Evolutionary conservation across 2,329 filamentous ascomycete species (phyloP).

Genomic region (Dryadomyces quercivorus): DNA sequence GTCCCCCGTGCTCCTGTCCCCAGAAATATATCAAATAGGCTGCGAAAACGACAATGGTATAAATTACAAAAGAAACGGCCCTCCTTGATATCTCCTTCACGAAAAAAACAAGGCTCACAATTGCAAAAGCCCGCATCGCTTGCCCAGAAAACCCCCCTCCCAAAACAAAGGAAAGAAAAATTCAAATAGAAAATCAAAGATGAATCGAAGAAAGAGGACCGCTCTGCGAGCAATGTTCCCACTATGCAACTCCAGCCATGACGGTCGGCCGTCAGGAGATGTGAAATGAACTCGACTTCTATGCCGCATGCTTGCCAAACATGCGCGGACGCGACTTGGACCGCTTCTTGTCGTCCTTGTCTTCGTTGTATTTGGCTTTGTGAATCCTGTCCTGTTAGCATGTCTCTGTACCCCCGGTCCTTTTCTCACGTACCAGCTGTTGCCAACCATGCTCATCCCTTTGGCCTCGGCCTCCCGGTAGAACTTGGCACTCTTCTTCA

Average conservation of each 20-base stretch:
- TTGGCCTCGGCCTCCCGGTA: conserved; percentile 86
- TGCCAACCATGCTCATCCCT: conserved; percentile 95
- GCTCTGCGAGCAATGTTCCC: neutral
- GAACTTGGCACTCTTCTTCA: conserved; percentile 85
- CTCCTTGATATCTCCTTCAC: conserved; percentile 1
- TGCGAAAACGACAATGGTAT: neutral
- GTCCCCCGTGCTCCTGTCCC: neutral
- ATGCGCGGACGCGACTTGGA: conserved; percentile 65
- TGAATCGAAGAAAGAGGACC: neutral
- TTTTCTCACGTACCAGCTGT: conserved; percentile 74
- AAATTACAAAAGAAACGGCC: neutral
- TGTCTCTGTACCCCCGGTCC: neutral
- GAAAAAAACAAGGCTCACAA: neutral
- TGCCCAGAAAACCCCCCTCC: neutral
- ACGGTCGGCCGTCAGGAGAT: neutral
- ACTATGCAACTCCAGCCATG: neutral
- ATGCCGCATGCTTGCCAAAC: conserved; percentile 36
- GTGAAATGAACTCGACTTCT: neutral
- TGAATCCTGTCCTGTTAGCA: conserved; percentile 58
- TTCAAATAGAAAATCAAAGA: neutral
- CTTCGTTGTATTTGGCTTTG: conserved; percentile 82
- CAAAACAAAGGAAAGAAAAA: neutral
- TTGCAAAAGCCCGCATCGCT: neutral
- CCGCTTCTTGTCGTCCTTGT: conserved; percentile 47
- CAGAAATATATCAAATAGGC: neutral